Evolutionary conservation across 345 rosid genomes (phyloP), one percentile per base, ranked within the genome.

Genomic region (Theobroma cacao): DNA sequence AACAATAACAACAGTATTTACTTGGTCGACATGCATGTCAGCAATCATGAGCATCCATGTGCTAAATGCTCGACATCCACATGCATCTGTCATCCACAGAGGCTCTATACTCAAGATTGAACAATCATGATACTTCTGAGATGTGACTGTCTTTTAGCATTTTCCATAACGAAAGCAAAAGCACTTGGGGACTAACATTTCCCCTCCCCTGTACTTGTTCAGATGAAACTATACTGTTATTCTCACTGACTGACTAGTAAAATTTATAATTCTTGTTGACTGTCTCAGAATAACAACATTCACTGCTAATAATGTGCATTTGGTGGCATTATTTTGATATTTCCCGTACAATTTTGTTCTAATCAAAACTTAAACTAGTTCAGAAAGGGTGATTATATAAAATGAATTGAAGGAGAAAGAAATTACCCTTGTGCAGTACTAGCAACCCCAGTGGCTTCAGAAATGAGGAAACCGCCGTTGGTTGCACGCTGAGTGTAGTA

Each of bases 401-500:
- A 61, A 24, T 56, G 28, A 24, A 24, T n/a, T 41, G 45, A 41
- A 0, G 3, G 53, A 28, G 33, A 14, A 38, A 17, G 1, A 10
- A 34, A 8, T 22, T 75, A 61, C 78, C 78, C 55, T n/a, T 24
- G 55, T 8, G 58, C 68, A 17, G 68, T 75, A 24, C 14, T 3
- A 28, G 78, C 40, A 61, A 75, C 38, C 18, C 38, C 53, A 26
- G 41, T 41, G 12, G 78, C 78, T 38, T 75, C 78, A 38, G 68
- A 3, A 18, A 75, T 60, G 55, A 75, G 41, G 14, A 75, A 61
- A 1, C 78, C 78, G 5, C 68, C 78, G 7, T 75, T 22, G 38
- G 69, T 26, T 8, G 52, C 40, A 20, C 68, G 69, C 24, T 75
- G 78, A 75, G 78, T 41, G 10, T 59, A 75, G 26, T 75, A 59